Base-by-base conservation (phyloP, 495 filamentous ascomycete species). In the Hyaloscypha variabilis region DNA sequence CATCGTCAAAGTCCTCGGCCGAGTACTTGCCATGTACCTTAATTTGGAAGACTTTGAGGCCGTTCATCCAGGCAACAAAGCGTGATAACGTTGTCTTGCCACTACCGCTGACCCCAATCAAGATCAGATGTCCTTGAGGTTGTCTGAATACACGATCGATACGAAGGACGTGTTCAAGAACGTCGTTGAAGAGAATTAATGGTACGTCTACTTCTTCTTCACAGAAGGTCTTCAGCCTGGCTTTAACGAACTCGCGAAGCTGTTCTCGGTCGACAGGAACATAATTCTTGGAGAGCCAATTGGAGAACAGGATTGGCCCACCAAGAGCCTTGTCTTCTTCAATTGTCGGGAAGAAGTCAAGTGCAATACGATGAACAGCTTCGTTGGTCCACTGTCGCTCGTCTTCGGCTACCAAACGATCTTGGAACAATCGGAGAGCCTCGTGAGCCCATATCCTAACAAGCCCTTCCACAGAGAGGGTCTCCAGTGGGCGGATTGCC, bases 11-110 rank as follows among this genome's bases (percentile, higher is more conserved):
- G 78, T 99, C 95, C 75, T 97, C 95, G 14, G 92, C 92, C 26
- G 95, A 97, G 75, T 99, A 99, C 75, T 93, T 97, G 51, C 95
- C 95, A 74, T 99, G 95, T 1, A 99, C 95, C 81, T 97, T 99
- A 82, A 99, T 98, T 77, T 99, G 95, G 82, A 96, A 98, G 54
- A 98, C 93, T 76, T 95, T 97, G 72, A 99, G 81, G 55, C 95
- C 95, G 73, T 99, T 99, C 95, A 99, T 99, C 95, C 95, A 99
- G 39, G 95, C 95, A 65, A 98, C 95, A 70, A 99, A 99, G 60
- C 96, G 88, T 26, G 95, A 97, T 53, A 99, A 81, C 3, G 95
- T 99, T 1, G 95, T 99, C 84, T 99, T 99, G 74, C 95, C 95
- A 81, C 91, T 95, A 71, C 95, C 95, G 70, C 95, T 98, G 42